phyloP scores from a whole-genome alignment of 805 yeast species.

The Ogataea zsoltii region DNA sequence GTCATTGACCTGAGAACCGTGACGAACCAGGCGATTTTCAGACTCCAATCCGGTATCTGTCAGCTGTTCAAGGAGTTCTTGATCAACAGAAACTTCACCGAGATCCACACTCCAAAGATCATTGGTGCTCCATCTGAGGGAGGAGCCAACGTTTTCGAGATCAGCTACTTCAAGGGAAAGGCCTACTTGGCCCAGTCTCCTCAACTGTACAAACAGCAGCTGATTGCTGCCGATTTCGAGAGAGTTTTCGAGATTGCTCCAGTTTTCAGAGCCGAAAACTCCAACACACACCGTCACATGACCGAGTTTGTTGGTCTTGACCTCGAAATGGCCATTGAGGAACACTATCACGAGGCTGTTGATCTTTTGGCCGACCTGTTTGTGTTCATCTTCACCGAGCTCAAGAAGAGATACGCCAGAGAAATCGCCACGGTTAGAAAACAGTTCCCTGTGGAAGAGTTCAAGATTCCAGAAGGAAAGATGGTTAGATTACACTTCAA shows the following conservation, averaged over 20 bases:
- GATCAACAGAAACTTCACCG: constrained; percentile 66
- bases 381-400: constrained; percentile 82
- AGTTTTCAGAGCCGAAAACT: constrained; percentile 98
- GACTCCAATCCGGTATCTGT: constrained; percentile 88
- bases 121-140: constrained; percentile 97
- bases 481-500: constrained; percentile 88
- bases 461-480: constrained; percentile 91
- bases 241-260: constrained; percentile 96
- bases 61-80: constrained; percentile 88
- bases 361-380: constrained; percentile 63
- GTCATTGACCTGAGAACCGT: constrained; percentile 96
- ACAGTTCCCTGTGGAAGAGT: constrained; percentile 97
- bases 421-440: constrained; percentile 89
- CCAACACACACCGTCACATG: constrained; percentile 99
- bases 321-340: constrained; percentile 97
- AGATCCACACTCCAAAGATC: constrained; percentile 94
- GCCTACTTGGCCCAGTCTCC: constrained; percentile 98
- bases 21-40: constrained; percentile 96
- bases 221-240: constrained; percentile 97
- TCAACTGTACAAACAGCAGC: constrained; percentile 95
- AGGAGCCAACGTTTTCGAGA: constrained; percentile 95
- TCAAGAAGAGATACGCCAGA: constrained; percentile 72
- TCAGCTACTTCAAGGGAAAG: constrained; percentile 85
- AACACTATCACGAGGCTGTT: constrained; percentile 92
- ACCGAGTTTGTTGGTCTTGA: constrained; percentile 98